Evolutionary conservation across 2,329 filamentous ascomycete genomes (phyloP), one percentile per base, ranked within the genome.

Genomic region (Neonectria faginata): DNA sequence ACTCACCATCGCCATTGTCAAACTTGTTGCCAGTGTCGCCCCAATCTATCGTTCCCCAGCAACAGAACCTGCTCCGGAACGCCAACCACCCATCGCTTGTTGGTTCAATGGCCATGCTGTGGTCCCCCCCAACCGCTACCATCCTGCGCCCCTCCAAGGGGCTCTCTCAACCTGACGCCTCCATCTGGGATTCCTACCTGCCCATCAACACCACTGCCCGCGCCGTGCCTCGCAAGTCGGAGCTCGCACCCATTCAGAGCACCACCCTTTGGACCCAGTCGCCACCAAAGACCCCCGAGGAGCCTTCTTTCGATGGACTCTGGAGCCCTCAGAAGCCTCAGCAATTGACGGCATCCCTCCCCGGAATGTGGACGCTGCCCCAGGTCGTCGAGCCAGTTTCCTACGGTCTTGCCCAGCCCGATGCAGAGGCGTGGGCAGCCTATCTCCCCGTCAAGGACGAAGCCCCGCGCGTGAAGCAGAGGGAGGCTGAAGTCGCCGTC

Each of bases 151-250:
- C 70, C 51, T 62, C 67, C 54, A 69, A 67, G 27, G 78, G 78
- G 55, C 73, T 80, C 8, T 74, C 77, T 22, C 79, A 83, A 67
- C 80, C 79, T 16, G 78, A 80, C 60, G 69, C 73, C 39, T 64
- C 69, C 18, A 74, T 69, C n/a, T 82, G 80, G 81, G 72, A 74
- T 42, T 66, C 66, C 42, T 81, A 81, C 59, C 69, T 77, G 42
- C 67, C 68, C 9, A 63, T 73, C 20, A 62, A 71, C 22, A 69
- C 66, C 18, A 73, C 65, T 59, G 63, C 72, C 36, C 79, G 79
- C 57, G 62, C 74, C 12, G 74, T 76, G 52, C 68, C 72, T 11
- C 75, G 73, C 36, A 67, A 67, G 33, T 65, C 74, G 10, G 74
- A 77, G 50, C 69, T 75, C 12, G 63, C 69, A 16, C 60, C 69